Base-by-base conservation (phyloP, 192 early-diverging fungal genomes). In the Umbelopsis vinacea region DNA sequence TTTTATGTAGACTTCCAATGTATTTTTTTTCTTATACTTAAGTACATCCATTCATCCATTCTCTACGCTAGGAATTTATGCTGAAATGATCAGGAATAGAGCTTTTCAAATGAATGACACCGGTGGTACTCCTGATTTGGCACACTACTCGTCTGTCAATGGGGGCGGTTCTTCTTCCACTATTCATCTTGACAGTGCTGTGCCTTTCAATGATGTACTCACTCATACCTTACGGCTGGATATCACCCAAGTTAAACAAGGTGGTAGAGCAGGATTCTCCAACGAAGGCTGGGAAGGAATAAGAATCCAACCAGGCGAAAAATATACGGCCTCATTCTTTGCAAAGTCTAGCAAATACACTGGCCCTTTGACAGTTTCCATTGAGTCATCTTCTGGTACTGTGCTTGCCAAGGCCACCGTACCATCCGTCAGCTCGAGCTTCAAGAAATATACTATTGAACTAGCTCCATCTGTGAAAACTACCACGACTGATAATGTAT, bases 101-200 rank as follows among this genome's bases (percentile, higher is more conserved):
- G 71, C 46, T 11, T 75, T 75, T 19, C 74, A 75, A 73, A 55
- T 52, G 29, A 72, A 72, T 19, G 67, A 67, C 29, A 67, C 69
- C 10, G 69, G 69, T 19, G 69, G 69, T 4, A 21, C 69, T 23
- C 33, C 69, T 15, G 69, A 71, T 71, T 46, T 71, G 22, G 54
- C 69, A 17, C 21, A 71, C 69, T 71, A 54, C 22, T 50, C 37
- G 6, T 33, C 48, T 2, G 40, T 71, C 0, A 53, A 55, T 4
- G 19, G 48, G 22, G 52, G 37, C 12, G 37, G 50, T 10, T 22
- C 69, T 9, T 71, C 54, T 0, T 40, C 60, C 4, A 35, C 71
- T 23, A 73, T 73, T 3, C 3, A 50, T 4, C 29, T 67, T 35
- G 71, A 73, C 26, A 54, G 46, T 47, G 10, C 63, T 0, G 57